Percentiles rank a stretch among this genome's conserved stretches.
Evolutionary conservation across 148 eudicot species (phyloP).

Genomic region (Silene conica): DNA sequence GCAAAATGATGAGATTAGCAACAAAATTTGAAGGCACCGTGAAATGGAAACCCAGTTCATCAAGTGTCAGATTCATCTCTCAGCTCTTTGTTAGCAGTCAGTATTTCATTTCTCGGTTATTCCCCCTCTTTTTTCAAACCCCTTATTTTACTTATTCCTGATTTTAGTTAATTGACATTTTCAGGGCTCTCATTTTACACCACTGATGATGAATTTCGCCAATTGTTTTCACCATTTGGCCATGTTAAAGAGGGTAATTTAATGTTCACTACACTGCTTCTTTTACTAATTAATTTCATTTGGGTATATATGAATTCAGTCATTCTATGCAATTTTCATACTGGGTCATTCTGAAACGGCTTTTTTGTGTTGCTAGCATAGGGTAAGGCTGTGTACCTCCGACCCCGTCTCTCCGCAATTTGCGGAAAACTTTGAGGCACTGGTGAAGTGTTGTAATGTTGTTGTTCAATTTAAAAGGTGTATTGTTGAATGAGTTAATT

Average conservation of each 20-base stretch:
- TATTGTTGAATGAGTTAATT: constrained; percentile 6
- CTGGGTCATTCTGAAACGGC: no score
- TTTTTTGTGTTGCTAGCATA: no score
- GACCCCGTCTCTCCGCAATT: no score
- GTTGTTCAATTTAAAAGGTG: neutral
- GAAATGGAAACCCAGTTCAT: constrained; percentile 5
- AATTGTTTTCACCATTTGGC: constrained; percentile 58
- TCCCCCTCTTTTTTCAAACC: constrained; percentile 7
- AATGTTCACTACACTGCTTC: neutral
- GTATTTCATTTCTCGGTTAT: constrained; percentile 11
- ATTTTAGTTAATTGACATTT: neutral
- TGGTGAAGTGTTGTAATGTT: no score
- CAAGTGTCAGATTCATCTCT: constrained; percentile 26
- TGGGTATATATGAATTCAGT: no score
- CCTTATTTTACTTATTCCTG: neutral
- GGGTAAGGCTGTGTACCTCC: no score
- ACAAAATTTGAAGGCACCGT: constrained; percentile 13
- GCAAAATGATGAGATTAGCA: constrained; percentile 23
- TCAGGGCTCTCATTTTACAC: constrained; percentile 67
- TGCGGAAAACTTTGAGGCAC: no score
- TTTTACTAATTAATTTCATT: neutral
- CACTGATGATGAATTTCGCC: constrained; percentile 35
- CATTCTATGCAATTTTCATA: no score
- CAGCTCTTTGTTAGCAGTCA: constrained; percentile 59
- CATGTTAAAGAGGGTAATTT: constrained; percentile 44